Evolutionary conservation across 257 asterid genomes (phyloP), one percentile per base, ranked within the genome.

Genomic region (Capsicum chinense): DNA sequence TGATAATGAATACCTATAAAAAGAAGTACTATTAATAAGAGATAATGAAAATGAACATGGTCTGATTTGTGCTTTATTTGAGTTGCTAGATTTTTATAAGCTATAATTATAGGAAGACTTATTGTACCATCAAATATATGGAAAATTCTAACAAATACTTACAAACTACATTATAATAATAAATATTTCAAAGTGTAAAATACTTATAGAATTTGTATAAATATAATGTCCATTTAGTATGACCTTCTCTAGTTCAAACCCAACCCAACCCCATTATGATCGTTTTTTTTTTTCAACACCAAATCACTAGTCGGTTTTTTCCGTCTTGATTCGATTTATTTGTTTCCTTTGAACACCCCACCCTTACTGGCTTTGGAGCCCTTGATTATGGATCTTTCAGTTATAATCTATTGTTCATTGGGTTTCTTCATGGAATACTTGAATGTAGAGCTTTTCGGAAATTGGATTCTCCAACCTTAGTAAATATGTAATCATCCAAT

Each of bases 41-140:
- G 42, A 63, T 60, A 60, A 26, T 63, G 70, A 63, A 63, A 63
- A 63, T 63, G 70, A 63, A 63, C 70, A 63, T 26, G 16, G 42
- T 63, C 26, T 63, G 70, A 11, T 14, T 63, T 26, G 17, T 39
- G 70, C 26, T 21, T 63, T 10, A 63, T 21, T 63, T 5, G 70
- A 21, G 70, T 21, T 63, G 21, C 16, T 10, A 21, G 16, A 63
- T 63, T 7, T 63, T 63, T 63, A 11, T 63, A 63, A 14, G 42
- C 42, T 63, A 63, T 63, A 63, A 63, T 63, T 63, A 7, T 26
- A 63, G 10, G 11, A 26, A 26, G 26, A 63, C 42, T 63, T 63
- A 63, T 63, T 63, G 42, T 26, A 2, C 70, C 42, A 63, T 63
- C 7, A 63, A 19, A 63, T 21, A 26, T 63, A 19, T 26, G 39